phyloP scores from a whole-genome alignment of 345 rosid species.

The Ceriops decandra region DNA sequence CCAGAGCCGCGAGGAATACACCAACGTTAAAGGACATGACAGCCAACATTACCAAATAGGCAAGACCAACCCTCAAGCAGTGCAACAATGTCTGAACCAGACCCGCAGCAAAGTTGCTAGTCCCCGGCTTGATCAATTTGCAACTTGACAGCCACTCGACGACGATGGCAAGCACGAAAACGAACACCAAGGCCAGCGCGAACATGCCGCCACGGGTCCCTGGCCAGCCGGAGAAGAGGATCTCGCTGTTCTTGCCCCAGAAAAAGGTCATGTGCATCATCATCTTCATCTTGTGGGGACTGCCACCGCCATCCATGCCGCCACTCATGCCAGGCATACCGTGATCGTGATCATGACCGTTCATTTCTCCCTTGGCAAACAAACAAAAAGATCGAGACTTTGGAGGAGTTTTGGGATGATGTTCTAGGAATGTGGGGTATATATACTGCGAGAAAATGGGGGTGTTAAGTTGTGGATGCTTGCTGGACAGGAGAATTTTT shows the following conservation, averaged over 20 bases:
- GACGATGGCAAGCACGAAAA: conserved; percentile 43
- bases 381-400: neutral
- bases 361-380: neutral
- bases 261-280: conserved; percentile 70
- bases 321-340: conserved; percentile 34
- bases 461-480: too few relatives aligned
- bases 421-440: too few relatives aligned
- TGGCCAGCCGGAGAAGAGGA: conserved; percentile 75
- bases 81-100: conserved; percentile 47
- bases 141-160: conserved; percentile 58
- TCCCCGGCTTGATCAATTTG: conserved; percentile 26
- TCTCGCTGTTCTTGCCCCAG: conserved; percentile 57
- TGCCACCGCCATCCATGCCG: conserved; percentile 8
- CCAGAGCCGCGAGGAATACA: conserved; percentile 61
- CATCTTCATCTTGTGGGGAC: conserved; percentile 26
- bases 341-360: conserved; percentile 17
- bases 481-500: too few relatives aligned
- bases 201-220: conserved; percentile 52
- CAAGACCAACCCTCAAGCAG: conserved; percentile 47
- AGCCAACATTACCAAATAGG: conserved; percentile 71
- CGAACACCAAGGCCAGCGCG: conserved; percentile 39
- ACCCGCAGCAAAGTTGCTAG: conserved; percentile 35
- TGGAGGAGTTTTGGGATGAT: neutral
- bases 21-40: conserved; percentile 88
- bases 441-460: too few relatives aligned